These are phyloP conservation scores for Xylariaceae sp. DNA, from an alignment of 2,329 filamentous ascomycete species.

Conservation along the genomic window DNA sequence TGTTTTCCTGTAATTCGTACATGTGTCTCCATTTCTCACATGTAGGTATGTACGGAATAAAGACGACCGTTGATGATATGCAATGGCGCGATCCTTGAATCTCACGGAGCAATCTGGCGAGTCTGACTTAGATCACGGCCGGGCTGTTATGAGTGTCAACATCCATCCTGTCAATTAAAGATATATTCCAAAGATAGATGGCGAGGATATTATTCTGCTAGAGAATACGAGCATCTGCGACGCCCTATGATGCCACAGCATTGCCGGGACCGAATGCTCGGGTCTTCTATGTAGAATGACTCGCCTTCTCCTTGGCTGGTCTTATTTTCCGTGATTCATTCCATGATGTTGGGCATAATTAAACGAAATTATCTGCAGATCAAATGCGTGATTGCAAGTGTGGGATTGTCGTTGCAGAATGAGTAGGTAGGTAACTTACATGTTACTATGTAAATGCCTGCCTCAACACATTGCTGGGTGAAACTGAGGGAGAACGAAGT, in stretches of 20 bases:
- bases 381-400: background rate
- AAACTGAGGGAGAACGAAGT: constrained; percentile 3
- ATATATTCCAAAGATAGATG: background rate
- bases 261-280: constrained; percentile 7
- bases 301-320: background rate
- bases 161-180: background rate
- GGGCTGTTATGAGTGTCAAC: no score
- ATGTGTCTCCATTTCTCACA: background rate
- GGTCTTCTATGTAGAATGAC: background rate
- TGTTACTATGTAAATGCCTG: background rate
- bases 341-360: no score
- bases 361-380: no score
- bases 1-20: background rate
- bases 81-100: background rate
- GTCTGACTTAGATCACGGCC: background rate
- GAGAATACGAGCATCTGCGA: constrained; percentile 4
- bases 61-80: background rate
- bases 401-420: background rate
- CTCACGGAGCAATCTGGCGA: background rate
- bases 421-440: background rate
- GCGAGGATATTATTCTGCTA: background rate
- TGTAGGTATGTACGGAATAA: background rate
- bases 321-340: background rate
- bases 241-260: constrained; percentile 2
- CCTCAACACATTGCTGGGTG: constrained; percentile 4